Evolutionary conservation across 2,329 filamentous ascomycete genomes (phyloP), one percentile per base, ranked within the genome.

Genomic region (Dothideomycetes sp.): DNA sequence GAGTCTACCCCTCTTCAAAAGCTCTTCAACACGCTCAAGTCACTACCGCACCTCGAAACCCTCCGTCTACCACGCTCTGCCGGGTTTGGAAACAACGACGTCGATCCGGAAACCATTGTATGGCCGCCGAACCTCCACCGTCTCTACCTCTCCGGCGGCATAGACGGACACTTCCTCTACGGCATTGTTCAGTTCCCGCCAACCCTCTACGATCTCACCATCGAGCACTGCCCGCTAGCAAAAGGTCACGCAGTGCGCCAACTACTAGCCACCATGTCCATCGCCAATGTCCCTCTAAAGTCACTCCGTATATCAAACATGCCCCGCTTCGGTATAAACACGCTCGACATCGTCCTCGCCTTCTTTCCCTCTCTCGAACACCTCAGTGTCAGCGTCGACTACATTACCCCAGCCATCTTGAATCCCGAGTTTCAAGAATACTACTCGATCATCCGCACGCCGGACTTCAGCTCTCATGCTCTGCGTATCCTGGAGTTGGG

Each of bases 21-120:
- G 3, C 59, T 79, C 11, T 68, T 72, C 45, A 66, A 66, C 35
- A 65, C 71, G 0, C 53, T 76, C 5, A 58, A 59, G n/a, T 54
- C 62, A 19, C 60, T 79, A 15, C 29, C 49, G 2, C 55, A 58
- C 5, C 58, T 79, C 4, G 51, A 52, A 4, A 55, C 56, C 3
- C 59, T 79, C 53, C 58, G 52, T 45, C 55, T 47, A 45, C 57
- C 44, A 42, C 52, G 47, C 47, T 64, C 49, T 45, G 52, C 49
- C 16, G 52, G 52, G 11, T 53, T 54, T 45, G 44, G 53, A 29
- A 4, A 36, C 48, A 2, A 43, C 39, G 12, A 48, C 49, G 36
- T 47, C 5, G 37, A 47, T 15, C 45, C 45, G 1, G 27, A 41
- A 5, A 18, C 31, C 11, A 54, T 53, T 29, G 45, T 60, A 9